Evolutionary conservation across 2,329 filamentous ascomycete genomes (phyloP), one percentile per base, ranked within the genome.

Genomic region (Clarireedia homoeocarpa): DNA sequence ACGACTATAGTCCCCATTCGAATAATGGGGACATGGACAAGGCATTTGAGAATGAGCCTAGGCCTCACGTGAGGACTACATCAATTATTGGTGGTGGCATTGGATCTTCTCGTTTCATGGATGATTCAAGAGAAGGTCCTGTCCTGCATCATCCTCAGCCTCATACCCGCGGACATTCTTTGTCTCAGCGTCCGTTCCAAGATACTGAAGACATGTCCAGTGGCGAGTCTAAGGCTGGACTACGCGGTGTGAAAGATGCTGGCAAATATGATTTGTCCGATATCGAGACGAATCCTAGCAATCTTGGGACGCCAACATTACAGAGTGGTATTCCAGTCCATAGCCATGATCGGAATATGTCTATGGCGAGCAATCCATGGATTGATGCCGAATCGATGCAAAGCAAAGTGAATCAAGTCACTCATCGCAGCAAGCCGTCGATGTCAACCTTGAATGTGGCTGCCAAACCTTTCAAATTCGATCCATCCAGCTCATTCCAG

Each of bases 391-490:
- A 73, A 26, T 74, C 77, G 65, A 69, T 44, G 65, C 72, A 26
- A 69, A 70, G 46, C 71, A 70, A 62, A 65, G 68, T 26, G 63
- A 54, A 74, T 45, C 73, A 71, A 15, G 72, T 76, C 10, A 81
- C 79, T 61, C 87, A 91, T 66, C 78, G 76, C 17, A 86, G 84
- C 67, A 89, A 86, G 64, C 76, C 84, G 3, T 91, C 83, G 0
- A 71, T 85, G 45, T 89, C 90, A 0, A 91, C 85, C 63, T 80
- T 97, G 63, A 97, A 97, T 65, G 91, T 95, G 30, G 83, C 86
- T 60, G 92, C 92, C 0, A 88, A 91, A 48, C 89, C 94, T 66
- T 96, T 96, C 76, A 89, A 86, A 64, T 92, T 92, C 71, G 79
- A 86, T 55, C 70, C 58, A 42, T 58, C 59, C 44, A 70, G 70